Evolutionary conservation across 257 asterid genomes (phyloP).

Genomic region (Echites panduratus): DNA sequence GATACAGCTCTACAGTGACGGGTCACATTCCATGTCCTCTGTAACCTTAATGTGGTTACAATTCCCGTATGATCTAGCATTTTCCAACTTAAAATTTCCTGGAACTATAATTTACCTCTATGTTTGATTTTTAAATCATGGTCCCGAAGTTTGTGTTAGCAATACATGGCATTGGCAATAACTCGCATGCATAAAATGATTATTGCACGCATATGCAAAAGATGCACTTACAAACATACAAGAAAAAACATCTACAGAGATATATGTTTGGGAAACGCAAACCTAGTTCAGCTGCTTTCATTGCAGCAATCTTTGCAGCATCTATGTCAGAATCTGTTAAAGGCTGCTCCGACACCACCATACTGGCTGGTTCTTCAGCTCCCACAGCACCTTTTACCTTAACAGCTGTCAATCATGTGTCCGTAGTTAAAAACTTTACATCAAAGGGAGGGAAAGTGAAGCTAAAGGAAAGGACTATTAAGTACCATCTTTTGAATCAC

Average conservation of each 20-base stretch:
- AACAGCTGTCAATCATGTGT: conserved; percentile 4
- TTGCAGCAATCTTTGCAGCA: conserved; percentile 91
- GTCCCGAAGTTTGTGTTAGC: neutral
- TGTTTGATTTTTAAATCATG: neutral
- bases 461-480: neutral
- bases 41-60: neutral
- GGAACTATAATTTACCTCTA: neutral
- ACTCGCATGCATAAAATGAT: neutral
- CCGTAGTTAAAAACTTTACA: neutral
- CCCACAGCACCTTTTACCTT: conserved; percentile 15
- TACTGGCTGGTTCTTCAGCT: conserved; percentile 19
- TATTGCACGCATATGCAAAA: neutral
- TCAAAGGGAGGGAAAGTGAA: neutral
- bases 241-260: neutral
- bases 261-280: neutral
- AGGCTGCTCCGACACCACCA: conserved; percentile 49
- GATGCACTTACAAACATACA: neutral
- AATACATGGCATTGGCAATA: neutral
- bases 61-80: neutral
- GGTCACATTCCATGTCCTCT: neutral
- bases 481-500: conserved; percentile 42
- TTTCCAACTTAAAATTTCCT: neutral
- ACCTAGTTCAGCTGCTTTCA: conserved; percentile 98
- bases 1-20: neutral
- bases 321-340: conserved; percentile 80